Conservation (phyloP, 1,284 basidiomycete species). For the Pascua sp. region DNA sequence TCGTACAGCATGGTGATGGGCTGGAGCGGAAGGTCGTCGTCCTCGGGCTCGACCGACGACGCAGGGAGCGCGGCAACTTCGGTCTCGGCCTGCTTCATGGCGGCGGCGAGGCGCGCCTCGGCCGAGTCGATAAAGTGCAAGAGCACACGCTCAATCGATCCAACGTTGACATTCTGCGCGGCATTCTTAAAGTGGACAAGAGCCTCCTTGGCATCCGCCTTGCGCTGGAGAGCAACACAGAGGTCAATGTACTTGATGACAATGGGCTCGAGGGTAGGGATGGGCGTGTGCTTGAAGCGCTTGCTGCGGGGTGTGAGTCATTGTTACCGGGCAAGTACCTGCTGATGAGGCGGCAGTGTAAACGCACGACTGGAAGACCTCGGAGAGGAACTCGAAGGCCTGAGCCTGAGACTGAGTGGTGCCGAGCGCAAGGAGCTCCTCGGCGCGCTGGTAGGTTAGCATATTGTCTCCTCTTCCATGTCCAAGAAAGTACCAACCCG, state of each 20-base stretch:
- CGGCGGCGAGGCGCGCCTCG: constrained; percentile 80
- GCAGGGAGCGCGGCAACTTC: constrained; percentile 88
- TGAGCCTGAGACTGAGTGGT: constrained; percentile 47
- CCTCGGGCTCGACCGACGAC: constrained; percentile 33
- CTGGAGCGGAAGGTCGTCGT: constrained; percentile 46
- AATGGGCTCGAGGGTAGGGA: constrained; percentile 89
- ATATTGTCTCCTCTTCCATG: not conserved
- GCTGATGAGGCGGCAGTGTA: not conserved
- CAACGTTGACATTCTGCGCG: constrained; percentile 86
- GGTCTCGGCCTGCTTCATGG: constrained; percentile 64
- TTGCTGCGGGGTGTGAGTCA: constrained; percentile 54
- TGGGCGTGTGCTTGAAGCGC: constrained; percentile 87
- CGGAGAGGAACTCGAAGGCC: constrained; percentile 48
- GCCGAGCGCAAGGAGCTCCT: constrained; percentile 49
- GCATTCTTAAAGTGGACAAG: constrained; percentile 92
- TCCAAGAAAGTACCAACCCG: constrained; percentile 31
- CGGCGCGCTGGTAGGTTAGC: constrained; percentile 37
- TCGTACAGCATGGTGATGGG: constrained; percentile 45
- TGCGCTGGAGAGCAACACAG: constrained; percentile 92
- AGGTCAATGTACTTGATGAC: constrained; percentile 82
- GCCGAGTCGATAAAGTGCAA: constrained; percentile 82
- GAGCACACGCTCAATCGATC: constrained; percentile 89
- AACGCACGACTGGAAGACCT: constrained; percentile 49
- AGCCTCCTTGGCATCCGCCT: constrained; percentile 88
- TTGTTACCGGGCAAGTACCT: not conserved